phyloP scores from a whole-genome alignment of 2,329 filamentous ascomycete species.

The Penicillium sp. region DNA sequence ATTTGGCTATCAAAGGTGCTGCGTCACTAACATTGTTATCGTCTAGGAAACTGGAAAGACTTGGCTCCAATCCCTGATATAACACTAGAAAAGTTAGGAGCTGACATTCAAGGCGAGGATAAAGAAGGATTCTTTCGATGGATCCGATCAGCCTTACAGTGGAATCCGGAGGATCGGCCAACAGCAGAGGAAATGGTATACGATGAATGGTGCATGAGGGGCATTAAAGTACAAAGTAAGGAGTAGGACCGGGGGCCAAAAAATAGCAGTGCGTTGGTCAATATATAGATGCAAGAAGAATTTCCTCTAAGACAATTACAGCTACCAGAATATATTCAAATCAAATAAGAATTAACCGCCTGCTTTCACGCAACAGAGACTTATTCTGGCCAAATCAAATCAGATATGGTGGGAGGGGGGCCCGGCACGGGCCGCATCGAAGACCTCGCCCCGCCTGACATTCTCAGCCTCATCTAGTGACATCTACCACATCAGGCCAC shows the following conservation, averaged over 20 bases:
- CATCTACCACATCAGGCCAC: neutral
- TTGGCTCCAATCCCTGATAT: neutral
- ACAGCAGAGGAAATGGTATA: neutral
- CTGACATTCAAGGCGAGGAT: neutral
- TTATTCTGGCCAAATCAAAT: too few relatives aligned
- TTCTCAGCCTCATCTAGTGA: neutral
- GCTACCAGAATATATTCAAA: too few relatives aligned
- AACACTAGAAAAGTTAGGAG: neutral
- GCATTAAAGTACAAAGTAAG: neutral
- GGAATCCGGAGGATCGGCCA: neutral
- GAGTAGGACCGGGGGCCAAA: neutral
- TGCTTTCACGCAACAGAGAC: too few relatives aligned
- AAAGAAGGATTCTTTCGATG: constrained; percentile 6
- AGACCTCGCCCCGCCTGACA: neutral
- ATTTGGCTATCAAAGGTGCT: neutral
- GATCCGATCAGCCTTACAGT: neutral
- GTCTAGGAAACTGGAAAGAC: constrained; percentile 6
- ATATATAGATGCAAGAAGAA: too few relatives aligned
- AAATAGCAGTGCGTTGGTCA: too few relatives aligned
- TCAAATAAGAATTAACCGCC: too few relatives aligned
- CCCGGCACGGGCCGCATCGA: neutral
- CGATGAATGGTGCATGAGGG: constrained; percentile 2
- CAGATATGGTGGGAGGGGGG: too few relatives aligned
- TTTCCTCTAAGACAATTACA: too few relatives aligned
- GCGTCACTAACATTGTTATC: neutral